Conservation (phyloP, 2,329 filamentous ascomycete species). For the Orbilia quercus region DNA sequence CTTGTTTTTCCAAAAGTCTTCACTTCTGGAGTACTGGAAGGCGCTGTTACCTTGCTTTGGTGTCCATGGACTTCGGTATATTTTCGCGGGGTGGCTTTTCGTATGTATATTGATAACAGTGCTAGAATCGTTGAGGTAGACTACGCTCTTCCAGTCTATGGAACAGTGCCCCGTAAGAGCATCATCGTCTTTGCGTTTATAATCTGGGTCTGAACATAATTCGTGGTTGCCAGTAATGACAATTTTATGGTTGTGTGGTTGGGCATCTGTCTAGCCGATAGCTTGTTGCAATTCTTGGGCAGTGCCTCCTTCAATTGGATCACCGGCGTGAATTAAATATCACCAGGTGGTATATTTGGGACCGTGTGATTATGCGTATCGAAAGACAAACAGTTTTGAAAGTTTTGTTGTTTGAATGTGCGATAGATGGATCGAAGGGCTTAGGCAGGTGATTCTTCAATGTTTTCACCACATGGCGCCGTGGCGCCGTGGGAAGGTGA, state of each 20-base stretch:
- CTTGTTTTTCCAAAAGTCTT: constrained; percentile 77
- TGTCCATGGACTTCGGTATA: constrained; percentile 86
- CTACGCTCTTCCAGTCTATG: constrained; percentile 75
- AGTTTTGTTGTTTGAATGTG: constrained; percentile 61
- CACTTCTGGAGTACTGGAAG: constrained; percentile 77
- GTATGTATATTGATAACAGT: constrained; percentile 73
- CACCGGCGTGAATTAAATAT: constrained; percentile 92
- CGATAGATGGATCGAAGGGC: not conserved
- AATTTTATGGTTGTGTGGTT: constrained; percentile 83
- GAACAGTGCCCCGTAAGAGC: constrained; percentile 65
- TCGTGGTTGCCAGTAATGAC: constrained; percentile 91
- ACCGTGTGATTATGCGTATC: constrained; percentile 81
- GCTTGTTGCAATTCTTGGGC: constrained; percentile 80
- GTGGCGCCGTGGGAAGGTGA: constrained; percentile 16
- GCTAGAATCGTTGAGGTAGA: constrained; percentile 79
- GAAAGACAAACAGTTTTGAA: constrained; percentile 88
- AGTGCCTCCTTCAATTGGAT: constrained; percentile 80
- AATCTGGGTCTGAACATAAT: constrained; percentile 78
- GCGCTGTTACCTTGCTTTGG: constrained; percentile 74
- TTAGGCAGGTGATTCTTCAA: constrained; percentile 13
- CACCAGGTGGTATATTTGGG: constrained; percentile 75
- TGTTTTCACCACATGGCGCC: constrained; percentile 18
- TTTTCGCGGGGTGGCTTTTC: constrained; percentile 67
- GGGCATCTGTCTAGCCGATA: constrained; percentile 80
- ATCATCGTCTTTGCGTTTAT: constrained; percentile 66